A percentile compares a stretch with the other conserved stretches of the same genome.
Conservation (phyloP, 2,329 filamentous ascomycete genomes). For the Colletotrichum tanaceti region DNA sequence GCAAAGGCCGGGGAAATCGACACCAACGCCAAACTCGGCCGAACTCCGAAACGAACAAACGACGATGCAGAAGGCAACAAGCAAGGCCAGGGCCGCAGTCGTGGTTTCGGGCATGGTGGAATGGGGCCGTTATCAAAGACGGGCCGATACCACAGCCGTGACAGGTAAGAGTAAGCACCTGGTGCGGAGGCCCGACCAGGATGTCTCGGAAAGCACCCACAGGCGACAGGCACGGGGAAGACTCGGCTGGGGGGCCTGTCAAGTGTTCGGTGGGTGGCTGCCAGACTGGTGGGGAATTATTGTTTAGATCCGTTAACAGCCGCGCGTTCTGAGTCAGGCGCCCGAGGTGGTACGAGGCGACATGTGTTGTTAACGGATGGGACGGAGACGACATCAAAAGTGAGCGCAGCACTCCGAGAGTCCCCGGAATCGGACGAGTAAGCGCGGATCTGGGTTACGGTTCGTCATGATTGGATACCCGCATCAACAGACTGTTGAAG, state of each 20-base stretch:
- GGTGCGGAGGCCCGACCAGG: slow-evolving; percentile 29
- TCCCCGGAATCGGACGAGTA: slow-evolving; percentile 32
- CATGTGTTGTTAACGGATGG: neutral
- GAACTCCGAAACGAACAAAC: slow-evolving; percentile 24
- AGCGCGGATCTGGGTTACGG: slow-evolving; percentile 17
- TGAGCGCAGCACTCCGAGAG: slow-evolving; percentile 9
- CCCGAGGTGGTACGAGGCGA: slow-evolving; percentile 25
- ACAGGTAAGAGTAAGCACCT: slow-evolving; percentile 38
- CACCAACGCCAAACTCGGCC: slow-evolving; percentile 34
- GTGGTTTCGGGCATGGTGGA: slow-evolving; percentile 26
- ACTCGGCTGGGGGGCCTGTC: neutral
- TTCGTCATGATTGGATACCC: slow-evolving; percentile 18
- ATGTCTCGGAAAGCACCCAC: slow-evolving; percentile 31
- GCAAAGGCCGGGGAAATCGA: slow-evolving; percentile 14
- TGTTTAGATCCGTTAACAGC: slow-evolving; percentile 18
- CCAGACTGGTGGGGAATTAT: neutral
- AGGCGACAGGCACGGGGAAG: slow-evolving; percentile 24
- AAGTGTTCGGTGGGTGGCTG: neutral
- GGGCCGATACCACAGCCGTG: slow-evolving; percentile 38
- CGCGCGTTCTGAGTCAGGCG: slow-evolving; percentile 24
- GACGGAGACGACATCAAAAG: neutral
- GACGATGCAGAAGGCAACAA: slow-evolving; percentile 22
- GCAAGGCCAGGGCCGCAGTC: slow-evolving; percentile 20
- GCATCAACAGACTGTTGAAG: slow-evolving; percentile 27
- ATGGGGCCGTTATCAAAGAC: slow-evolving; percentile 40